A percentile compares a stretch with the other conserved stretches of the same genome.
These are phyloP conservation scores for Myxozyma melibiosi DNA, from an alignment of 805 yeast genomes.

Conservation along the genomic window DNA sequence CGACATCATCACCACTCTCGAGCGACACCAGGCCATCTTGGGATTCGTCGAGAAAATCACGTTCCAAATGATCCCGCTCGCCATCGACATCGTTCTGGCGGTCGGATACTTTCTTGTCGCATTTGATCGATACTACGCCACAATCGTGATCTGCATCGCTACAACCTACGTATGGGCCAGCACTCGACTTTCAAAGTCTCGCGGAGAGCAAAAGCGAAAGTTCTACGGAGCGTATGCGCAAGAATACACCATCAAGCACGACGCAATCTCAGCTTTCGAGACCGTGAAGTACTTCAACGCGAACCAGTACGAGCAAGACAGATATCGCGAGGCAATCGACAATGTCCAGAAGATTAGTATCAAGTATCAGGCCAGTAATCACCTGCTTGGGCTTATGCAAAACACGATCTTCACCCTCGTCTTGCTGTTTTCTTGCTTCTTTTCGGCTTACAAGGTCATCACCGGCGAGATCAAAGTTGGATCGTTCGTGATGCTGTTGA, in stretches of 20 bases:
- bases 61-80: constrained; percentile 27
- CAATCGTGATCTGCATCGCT: constrained; percentile 21
- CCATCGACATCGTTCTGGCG: constrained; percentile 25
- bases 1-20: constrained; percentile 24
- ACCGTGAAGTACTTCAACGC: constrained; percentile 33
- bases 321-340: constrained; percentile 22
- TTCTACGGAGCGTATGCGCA: constrained; percentile 10
- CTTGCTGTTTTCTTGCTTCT: constrained; percentile 19
- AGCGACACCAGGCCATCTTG: constrained; percentile 20
- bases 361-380: constrained; percentile 13
- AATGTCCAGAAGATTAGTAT: constrained; percentile 12
- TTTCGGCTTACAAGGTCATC: constrained; percentile 27
- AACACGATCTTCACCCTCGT: constrained; percentile 26
- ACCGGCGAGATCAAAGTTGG: constrained; percentile 25
- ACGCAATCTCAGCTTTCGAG: constrained; percentile 27
- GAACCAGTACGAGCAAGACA: constrained; percentile 24
- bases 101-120: constrained; percentile 23
- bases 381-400: constrained; percentile 18
- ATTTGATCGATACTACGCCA: constrained; percentile 24
- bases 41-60: constrained; percentile 27
- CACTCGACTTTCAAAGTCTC: constrained; percentile 11
- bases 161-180: constrained; percentile 25
- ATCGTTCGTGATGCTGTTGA: constrained; percentile 25
- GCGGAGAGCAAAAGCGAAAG: constrained; percentile 18
- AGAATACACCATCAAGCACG: constrained; percentile 20